Conservation (phyloP, 2,329 filamentous ascomycete species). For the Aspergillus ruber region DNA sequence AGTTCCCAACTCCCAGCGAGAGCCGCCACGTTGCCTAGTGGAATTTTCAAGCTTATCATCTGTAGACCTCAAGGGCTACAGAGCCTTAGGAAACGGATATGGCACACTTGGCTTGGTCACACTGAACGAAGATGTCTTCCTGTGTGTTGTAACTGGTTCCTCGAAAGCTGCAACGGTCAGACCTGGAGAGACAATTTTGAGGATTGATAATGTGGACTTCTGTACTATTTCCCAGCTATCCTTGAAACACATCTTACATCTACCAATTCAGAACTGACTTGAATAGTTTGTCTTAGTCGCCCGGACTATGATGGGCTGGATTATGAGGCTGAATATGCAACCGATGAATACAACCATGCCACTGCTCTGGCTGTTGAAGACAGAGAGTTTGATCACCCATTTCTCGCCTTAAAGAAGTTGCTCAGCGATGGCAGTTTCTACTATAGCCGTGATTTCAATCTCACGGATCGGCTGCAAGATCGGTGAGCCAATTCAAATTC, state of each 20-base stretch:
- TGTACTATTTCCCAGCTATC: slow-evolving; percentile 33
- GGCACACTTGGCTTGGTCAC: slow-evolving; percentile 86
- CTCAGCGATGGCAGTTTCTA: slow-evolving; percentile 93
- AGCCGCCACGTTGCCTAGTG: slow-evolving; percentile 68
- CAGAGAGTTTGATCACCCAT: slow-evolving; percentile 79
- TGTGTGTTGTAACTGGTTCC: slow-evolving; percentile 80
- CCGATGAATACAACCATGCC: slow-evolving; percentile 48
- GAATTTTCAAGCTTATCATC: slow-evolving; percentile 66
- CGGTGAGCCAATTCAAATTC: slow-evolving; percentile 47
- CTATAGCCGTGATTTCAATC: slow-evolving; percentile 96
- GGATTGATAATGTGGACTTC: slow-evolving; percentile 82
- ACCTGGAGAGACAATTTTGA: slow-evolving; percentile 82
- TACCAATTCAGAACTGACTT: slow-evolving; percentile 1
- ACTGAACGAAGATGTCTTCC: slow-evolving; percentile 75
- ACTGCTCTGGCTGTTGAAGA: slow-evolving; percentile 45
- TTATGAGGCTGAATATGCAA: slow-evolving; percentile 49
- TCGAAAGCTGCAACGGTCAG: slow-evolving; percentile 72
- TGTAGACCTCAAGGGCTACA: slow-evolving; percentile 68
- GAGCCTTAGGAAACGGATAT: slow-evolving; percentile 68
- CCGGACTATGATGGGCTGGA: slow-evolving; percentile 70
- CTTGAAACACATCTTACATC: neutral
- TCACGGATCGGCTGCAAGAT: slow-evolving; percentile 88
- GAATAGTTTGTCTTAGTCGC: slow-evolving; percentile 73
- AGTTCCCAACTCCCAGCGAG: slow-evolving; percentile 39
- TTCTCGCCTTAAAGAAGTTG: slow-evolving; percentile 82